phyloP scores from a whole-genome alignment of 257 asterid species.

The Scutellaria barbata region DNA sequence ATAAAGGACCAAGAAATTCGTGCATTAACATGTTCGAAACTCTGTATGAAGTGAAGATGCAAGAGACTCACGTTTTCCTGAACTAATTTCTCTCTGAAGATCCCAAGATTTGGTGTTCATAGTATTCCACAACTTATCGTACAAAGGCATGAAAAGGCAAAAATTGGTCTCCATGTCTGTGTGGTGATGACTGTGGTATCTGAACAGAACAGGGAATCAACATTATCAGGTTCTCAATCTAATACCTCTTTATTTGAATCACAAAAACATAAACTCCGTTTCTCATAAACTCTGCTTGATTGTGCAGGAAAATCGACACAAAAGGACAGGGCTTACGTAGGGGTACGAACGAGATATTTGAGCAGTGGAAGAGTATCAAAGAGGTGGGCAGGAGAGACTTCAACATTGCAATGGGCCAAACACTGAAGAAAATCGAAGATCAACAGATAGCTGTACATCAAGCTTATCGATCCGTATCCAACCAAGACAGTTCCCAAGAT shows the following conservation, averaged over 20 bases:
- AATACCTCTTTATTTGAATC: too few relatives aligned
- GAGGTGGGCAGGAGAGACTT: constrained; percentile 57
- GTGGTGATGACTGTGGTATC: constrained; percentile 84
- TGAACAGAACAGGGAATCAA: constrained; percentile 43
- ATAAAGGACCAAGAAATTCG: background rate
- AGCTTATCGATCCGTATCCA: constrained; percentile 75
- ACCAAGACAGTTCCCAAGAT: constrained; percentile 60
- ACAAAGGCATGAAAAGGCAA: constrained; percentile 95
- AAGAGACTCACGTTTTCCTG: constrained; percentile 66
- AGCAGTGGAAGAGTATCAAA: constrained; percentile 64
- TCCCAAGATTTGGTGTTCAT: constrained; percentile 62
- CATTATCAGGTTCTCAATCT: background rate
- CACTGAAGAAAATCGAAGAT: constrained; percentile 83
- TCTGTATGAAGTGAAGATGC: background rate
- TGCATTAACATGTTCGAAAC: background rate
- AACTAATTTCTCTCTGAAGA: constrained; percentile 61
- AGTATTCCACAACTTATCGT: constrained; percentile 74
- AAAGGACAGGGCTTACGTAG: constrained; percentile 63
- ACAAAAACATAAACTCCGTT: too few relatives aligned
- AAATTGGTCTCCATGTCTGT: constrained; percentile 65
- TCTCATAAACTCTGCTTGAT: background rate
- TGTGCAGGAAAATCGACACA: background rate
- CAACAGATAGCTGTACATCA: constrained; percentile 69
- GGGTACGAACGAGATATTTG: constrained; percentile 64
- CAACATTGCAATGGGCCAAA: constrained; percentile 81